These are phyloP conservation scores for Phalaenopsis aphrodite DNA, from an alignment of 106 monocot genomes.

Conservation along the genomic window DNA sequence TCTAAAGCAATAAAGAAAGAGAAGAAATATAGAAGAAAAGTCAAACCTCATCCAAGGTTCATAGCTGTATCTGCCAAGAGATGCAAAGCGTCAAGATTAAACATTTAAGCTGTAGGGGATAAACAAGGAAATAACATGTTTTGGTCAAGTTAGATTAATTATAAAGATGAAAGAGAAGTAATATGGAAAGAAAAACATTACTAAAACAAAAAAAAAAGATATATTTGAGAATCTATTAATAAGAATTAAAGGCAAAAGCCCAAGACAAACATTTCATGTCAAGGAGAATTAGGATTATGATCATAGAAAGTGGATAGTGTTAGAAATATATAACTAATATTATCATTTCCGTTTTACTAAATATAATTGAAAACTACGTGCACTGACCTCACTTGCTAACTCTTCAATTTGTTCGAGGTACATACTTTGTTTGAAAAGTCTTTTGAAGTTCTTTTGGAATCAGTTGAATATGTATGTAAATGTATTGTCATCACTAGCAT, in stretches of 20 bases:
- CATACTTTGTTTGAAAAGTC: no score
- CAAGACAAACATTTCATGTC: neutral
- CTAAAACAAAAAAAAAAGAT: neutral
- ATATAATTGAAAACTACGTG: no score
- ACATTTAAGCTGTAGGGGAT: neutral
- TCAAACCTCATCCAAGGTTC: neutral
- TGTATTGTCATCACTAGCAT: no score
- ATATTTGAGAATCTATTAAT: neutral
- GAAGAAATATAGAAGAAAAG: neutral
- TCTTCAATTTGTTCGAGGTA: no score
- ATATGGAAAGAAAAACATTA: neutral
- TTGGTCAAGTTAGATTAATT: neutral
- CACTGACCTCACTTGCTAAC: no score
- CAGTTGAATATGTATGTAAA: no score
- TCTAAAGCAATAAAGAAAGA: neutral
- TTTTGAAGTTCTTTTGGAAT: no score
- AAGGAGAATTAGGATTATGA: neutral
- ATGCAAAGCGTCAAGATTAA: constrained; percentile 1
- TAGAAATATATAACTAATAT: no score
- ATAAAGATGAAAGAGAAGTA: neutral
- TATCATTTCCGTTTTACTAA: no score
- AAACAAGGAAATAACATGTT: neutral
- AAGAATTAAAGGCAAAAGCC: neutral
- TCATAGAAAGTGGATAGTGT: neutral
- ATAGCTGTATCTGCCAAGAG: neutral